Conservation (phyloP, 768 basidiomycete species). For the Leccinum boreale region DNA sequence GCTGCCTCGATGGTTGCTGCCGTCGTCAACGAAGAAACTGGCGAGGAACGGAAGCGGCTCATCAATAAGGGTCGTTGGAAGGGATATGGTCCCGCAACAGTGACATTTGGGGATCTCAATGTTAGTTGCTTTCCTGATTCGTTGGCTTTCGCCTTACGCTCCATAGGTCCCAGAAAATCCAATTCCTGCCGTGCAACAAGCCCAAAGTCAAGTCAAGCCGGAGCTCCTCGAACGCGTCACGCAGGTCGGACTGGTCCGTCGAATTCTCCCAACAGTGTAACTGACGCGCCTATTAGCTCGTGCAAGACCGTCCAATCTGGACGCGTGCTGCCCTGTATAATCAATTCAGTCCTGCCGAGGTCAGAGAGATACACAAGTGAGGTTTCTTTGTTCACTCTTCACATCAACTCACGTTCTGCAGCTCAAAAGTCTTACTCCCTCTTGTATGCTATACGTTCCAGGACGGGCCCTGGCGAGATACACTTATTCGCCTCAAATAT, state of each 20-base stretch:
- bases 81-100: slow-evolving; percentile 70
- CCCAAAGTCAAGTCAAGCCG: slow-evolving; percentile 51
- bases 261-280: slow-evolving; percentile 5
- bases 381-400: slow-evolving; percentile 13
- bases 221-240: slow-evolving; percentile 52
- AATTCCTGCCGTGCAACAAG: slow-evolving; percentile 59
- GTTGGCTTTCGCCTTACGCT: slow-evolving; percentile 1
- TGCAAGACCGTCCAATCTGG: slow-evolving; percentile 82
- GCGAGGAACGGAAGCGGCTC: slow-evolving; percentile 77
- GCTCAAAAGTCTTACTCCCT: slow-evolving; percentile 79
- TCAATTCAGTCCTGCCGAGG: slow-evolving; percentile 67
- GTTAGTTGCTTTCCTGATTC: slow-evolving; percentile 21
- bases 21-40: slow-evolving; percentile 67
- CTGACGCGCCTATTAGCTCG: slow-evolving; percentile 45
- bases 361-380: slow-evolving; percentile 74
- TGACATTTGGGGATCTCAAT: slow-evolving; percentile 60
- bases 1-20: slow-evolving; percentile 69
- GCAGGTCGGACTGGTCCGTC: slow-evolving; percentile 37
- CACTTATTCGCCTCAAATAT: slow-evolving; percentile 80
- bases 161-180: slow-evolving; percentile 63
- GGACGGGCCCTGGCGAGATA: slow-evolving; percentile 94
- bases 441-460: slow-evolving; percentile 84
- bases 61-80: slow-evolving; percentile 88
- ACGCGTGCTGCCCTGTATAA: slow-evolving; percentile 83
- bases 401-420: slow-evolving; percentile 29